These are phyloP conservation scores for Metarhizium rileyi DNA, from an alignment of 2,329 filamentous ascomycete genomes.

Conservation along the genomic window DNA sequence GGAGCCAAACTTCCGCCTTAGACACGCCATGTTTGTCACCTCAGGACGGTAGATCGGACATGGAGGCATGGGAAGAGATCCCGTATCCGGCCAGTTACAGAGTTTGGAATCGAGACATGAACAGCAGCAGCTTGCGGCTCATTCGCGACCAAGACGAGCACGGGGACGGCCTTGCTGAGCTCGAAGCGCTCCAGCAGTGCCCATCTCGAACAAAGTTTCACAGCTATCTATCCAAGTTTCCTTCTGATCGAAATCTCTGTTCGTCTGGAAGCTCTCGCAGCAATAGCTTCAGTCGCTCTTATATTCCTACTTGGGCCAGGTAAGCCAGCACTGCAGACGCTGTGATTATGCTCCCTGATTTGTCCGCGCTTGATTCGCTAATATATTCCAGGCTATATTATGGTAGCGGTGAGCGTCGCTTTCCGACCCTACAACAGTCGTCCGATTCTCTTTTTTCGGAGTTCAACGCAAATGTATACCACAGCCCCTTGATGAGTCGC, in stretches of 20 bases:
- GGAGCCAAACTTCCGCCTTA: conserved; percentile 10
- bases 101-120: conserved; percentile 22
- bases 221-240: conserved; percentile 37
- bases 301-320: conserved; percentile 46
- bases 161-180: conserved; percentile 52
- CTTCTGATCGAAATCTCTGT: conserved; percentile 42
- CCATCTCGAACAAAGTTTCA: conserved; percentile 46
- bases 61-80: conserved; percentile 27
- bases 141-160: conserved; percentile 53
- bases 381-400: conserved; percentile 51
- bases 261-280: conserved; percentile 40
- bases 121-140: conserved; percentile 29
- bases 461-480: conserved; percentile 35
- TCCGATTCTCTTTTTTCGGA: conserved; percentile 38
- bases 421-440: conserved; percentile 33
- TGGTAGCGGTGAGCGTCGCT: conserved; percentile 51
- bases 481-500: conserved; percentile 34
- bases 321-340: conserved; percentile 16
- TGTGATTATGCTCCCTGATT: conserved; percentile 8
- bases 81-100: conserved; percentile 36
- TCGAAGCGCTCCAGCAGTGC: conserved; percentile 41
- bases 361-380: neutral
- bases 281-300: conserved; percentile 33
- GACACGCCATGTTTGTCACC: neutral
- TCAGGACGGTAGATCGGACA: neutral